Evolutionary conservation across 1,284 basidiomycete genomes (phyloP), one percentile per base, ranked within the genome.

Genomic region (Sporisorium exsertum): DNA sequence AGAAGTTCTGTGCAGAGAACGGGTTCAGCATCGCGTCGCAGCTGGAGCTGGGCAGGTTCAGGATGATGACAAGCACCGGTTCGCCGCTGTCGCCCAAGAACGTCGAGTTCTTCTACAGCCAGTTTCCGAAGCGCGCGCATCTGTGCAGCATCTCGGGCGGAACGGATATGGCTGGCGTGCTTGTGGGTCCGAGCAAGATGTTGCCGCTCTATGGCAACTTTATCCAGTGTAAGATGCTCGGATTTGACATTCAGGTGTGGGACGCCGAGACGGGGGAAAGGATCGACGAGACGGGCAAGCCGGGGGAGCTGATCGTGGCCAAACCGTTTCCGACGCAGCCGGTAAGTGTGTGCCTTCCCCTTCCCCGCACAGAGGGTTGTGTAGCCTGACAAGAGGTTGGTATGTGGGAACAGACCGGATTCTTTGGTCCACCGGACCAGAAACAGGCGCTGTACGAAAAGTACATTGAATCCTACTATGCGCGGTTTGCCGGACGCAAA

Each of bases 271-370:
- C 72, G 12, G 78, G 72, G 20, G 72, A 75, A 47, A 46, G 75
- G 47, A 71, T 75, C 52, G 78, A 78, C 29, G 76, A 72, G 1
- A 52, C 59, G 22, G 80, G 77, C 15, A 65, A 79, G 46, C 79
- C 84, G 37, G 84, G 84, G 12, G 82, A 79, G 24, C 58, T 84
- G 67, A 77, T 85, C n/a, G 70, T 83, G 26, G 72, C 75, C 5
- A 77, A 74, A 53, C 83, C 84, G 3, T 86, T 86, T 64, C 81
- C 84, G 2, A 85, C 84, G 35, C 84, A 85, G 69, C 84, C 84
- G 7, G 63, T 80, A 70, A 62, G 72, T 64, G 69, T 79, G 56
- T 60, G 60, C 46, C n/a, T n/a, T n/a, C n/a, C n/a, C n/a, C n/a
- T 65, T 32, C 18, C 22, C 22, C 22, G 8, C 27, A 18, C 5